Percentiles rank a stretch among this genome's conserved stretches.
Conservation (phyloP, 306 rosid species). For the Rosa rugosa region DNA sequence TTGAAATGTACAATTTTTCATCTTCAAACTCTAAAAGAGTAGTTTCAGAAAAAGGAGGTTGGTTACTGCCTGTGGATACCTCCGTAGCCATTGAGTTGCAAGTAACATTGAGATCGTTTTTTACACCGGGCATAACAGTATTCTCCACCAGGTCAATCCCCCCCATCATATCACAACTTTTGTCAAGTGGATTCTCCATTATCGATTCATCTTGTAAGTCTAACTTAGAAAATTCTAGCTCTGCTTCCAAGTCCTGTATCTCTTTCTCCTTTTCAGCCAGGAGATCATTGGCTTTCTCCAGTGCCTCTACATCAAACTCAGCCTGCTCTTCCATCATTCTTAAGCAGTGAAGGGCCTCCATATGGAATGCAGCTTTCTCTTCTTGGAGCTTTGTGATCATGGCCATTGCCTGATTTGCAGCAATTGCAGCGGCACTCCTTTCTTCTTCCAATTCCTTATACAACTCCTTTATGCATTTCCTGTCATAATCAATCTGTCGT, state of each 20-base stretch:
- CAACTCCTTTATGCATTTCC: conserved; percentile 50
- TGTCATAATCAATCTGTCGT: conserved; percentile 57
- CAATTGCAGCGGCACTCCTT: conserved; percentile 75
- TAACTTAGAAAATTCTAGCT: conserved; percentile 58
- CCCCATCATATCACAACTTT: conserved; percentile 32
- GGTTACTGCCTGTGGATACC: conserved; percentile 33
- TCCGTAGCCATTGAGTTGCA: conserved; percentile 30
- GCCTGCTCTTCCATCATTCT: conserved; percentile 99
- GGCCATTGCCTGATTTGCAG: conserved; percentile 88
- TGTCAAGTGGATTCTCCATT: conserved; percentile 21
- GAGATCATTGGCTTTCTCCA: conserved; percentile 74
- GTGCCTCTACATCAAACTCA: conserved; percentile 79
- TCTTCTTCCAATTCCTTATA: conserved; percentile 80
- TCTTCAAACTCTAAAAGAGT: conserved; percentile 58
- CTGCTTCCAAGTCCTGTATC: conserved; percentile 79
- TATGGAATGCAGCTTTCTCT: conserved; percentile 84
- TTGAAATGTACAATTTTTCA: conserved; percentile 57
- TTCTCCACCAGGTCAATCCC: conserved; percentile 29
- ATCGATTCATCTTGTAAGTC: conserved; percentile 28
- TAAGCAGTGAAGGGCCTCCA: conserved; percentile 89
- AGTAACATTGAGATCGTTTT: conserved; percentile 17
- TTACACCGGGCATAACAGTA: conserved; percentile 21
- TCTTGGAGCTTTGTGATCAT: conserved; percentile 95
- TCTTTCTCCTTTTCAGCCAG: conserved; percentile 76
- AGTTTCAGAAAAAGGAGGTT: conserved; percentile 31